Base-by-base conservation (phyloP, 2,329 filamentous ascomycete genomes). In the Penicillium nordicum region DNA sequence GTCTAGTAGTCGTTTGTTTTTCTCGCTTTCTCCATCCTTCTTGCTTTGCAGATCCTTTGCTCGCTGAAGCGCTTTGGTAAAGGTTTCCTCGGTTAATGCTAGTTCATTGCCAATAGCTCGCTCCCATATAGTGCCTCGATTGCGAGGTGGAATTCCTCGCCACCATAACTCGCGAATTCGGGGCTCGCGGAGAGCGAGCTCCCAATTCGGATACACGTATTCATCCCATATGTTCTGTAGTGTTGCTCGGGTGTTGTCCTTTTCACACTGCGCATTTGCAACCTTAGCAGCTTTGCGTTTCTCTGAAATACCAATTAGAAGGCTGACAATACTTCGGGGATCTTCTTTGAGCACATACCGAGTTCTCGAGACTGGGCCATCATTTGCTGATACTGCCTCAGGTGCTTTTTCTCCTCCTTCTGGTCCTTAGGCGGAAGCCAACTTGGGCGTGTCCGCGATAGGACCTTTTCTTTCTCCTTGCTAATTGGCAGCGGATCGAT, bases 351-450 rank as follows among this genome's bases (percentile, higher is more conserved):
- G 25, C 45, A 68, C 78, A 64, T 71, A 81, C 81, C 80, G 55
- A 80, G 78, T 74, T 86, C 84, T 40, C 82, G 77, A 29, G 84
- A 81, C 43, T 80, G 75, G n/a, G 80, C 80, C 82, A 87, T 84
- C 83, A 87, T 87, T 64, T 77, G 79, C 73, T 86, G 82, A 68
- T 85, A 87, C 65, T 87, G 81, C 68, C 84, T 92, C 63, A 99
- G 72, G 73, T 99, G 94, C 63, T 87, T 88, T 71, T 85, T 89
- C 76, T 99, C 94, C 73, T 99, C 94, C 52, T 89, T 89, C 2
- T 91, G 92, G 63, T 94, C 87, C 75, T 83, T 86, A 9, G 84
- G 84, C 21, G 84, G 86, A 51, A 85, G 78, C 86, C 81, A 89
- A 46, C 81, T 87, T 36, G 81, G 92, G 77, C 75, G 87, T 74